Evolutionary conservation across 352 stramenopile species (phyloP).

Genomic region (Pythium insidiosum): DNA sequence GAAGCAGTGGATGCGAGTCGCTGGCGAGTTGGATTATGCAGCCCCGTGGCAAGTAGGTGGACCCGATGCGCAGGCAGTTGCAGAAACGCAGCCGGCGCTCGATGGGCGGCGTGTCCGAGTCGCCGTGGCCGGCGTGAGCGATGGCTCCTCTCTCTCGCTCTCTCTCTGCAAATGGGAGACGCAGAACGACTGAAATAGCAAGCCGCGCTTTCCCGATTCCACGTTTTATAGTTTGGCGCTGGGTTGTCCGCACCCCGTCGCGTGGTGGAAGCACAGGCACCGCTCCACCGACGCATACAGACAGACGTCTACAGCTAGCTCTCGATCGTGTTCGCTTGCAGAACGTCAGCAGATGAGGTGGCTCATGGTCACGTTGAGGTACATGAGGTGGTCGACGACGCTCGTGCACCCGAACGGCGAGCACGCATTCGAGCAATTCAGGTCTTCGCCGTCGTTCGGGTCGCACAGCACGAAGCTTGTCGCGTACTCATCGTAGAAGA

Average conservation of each 20-base stretch:
- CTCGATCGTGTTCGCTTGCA: neutral
- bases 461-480: slow-evolving; percentile 51
- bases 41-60: no score
- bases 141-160: no score
- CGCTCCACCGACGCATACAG: no score
- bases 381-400: slow-evolving; percentile 80
- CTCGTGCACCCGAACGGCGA: slow-evolving; percentile 71
- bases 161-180: no score
- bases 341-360: slow-evolving; percentile 66
- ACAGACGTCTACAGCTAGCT: no score
- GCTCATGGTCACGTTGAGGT: slow-evolving; percentile 86
- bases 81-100: no score
- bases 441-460: slow-evolving; percentile 51
- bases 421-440: slow-evolving; percentile 56
- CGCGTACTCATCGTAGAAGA: slow-evolving; percentile 81
- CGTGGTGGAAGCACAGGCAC: slow-evolving; percentile 1
- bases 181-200: no score
- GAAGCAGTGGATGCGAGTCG: neutral
- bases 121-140: no score
- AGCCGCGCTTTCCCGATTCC: no score
- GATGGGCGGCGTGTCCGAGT: no score
- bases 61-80: no score
- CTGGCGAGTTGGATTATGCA: no score
- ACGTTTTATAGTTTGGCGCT: neutral
- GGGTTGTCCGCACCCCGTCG: neutral